These are phyloP conservation scores for Fusarium papillatum DNA, from an alignment of 2,329 filamentous ascomycete species.

Conservation along the genomic window DNA sequence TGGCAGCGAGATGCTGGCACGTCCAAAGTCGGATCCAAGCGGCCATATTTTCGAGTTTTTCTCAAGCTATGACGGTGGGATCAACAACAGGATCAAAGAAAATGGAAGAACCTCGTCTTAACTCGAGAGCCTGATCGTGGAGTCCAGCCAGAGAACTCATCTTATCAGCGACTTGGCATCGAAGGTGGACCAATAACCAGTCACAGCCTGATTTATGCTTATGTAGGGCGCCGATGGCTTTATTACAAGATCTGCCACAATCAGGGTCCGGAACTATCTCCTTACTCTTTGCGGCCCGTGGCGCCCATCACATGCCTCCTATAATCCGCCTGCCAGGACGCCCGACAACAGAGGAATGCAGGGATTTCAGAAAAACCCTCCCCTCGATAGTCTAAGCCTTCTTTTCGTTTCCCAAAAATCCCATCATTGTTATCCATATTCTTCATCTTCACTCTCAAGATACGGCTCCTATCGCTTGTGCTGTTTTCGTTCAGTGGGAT, in stretches of 20 bases:
- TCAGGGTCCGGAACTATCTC: background rate
- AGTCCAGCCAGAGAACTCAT: background rate
- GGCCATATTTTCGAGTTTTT: background rate
- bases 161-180: background rate
- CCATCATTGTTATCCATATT: background rate
- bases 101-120: background rate
- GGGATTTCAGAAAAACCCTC: background rate
- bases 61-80: background rate
- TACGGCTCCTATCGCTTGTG: background rate
- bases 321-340: background rate
- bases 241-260: background rate
- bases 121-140: background rate
- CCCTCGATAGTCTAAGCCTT: background rate
- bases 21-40: background rate
- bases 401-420: background rate
- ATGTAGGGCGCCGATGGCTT: background rate
- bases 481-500: background rate
- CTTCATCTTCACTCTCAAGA: background rate
- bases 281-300: background rate
- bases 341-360: background rate
- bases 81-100: background rate
- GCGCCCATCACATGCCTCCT: background rate
- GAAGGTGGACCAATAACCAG: background rate
- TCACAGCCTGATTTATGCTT: background rate
- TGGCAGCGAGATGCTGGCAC: background rate